Evolutionary conservation across 1,139 yeast species (phyloP), one percentile per base, ranked within the genome.

Genomic region (Yamadazyma atmosphaerica): DNA sequence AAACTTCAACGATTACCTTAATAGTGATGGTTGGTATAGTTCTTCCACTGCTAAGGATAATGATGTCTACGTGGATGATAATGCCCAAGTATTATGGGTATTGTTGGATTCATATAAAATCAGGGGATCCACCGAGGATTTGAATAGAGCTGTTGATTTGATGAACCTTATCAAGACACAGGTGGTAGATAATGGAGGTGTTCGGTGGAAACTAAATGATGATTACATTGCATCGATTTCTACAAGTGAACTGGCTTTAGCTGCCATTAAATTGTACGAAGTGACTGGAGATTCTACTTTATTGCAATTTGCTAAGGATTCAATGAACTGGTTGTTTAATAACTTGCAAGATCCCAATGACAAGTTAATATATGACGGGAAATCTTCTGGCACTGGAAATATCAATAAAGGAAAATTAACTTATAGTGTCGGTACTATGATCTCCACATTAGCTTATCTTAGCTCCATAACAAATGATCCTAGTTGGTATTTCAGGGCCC

Each of bases 41-140:
- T 58, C 68, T 1, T 43, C 60, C n/a, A 54, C 58, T 4, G 60
- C 56, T 7, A 51, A 50, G 28, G 60, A 58, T 34, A 38, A 44
- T 10, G 68, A 64, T 34, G 54, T 62, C 11, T 65, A 63, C 38
- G 54, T 56, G 26, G 72, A 65, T 44, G 72, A 65, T 41, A 59
- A 64, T 40, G 52, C 66, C 6, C 71, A 65, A 40, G 56, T 60
- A 1, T 42, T 52, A 9, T 65, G 68, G 67, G 65, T 56, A 2
- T 54, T 59, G 26, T 29, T 60, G 8, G 63, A 56, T 13, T 62
- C 65, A 3, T 58, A 53, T 32, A 36, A 47, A 26, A 39, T 46
- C 28, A 46, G 55, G 11, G 43, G 50, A 1, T 46, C 49, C 28
- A 18, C 37, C 3, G 42, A 41, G 5, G 45, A 48, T 35, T 47